Evolutionary conservation across 805 yeast species (phyloP), one percentile per base, ranked within the genome.

Genomic region (Kuraishia piskuri): DNA sequence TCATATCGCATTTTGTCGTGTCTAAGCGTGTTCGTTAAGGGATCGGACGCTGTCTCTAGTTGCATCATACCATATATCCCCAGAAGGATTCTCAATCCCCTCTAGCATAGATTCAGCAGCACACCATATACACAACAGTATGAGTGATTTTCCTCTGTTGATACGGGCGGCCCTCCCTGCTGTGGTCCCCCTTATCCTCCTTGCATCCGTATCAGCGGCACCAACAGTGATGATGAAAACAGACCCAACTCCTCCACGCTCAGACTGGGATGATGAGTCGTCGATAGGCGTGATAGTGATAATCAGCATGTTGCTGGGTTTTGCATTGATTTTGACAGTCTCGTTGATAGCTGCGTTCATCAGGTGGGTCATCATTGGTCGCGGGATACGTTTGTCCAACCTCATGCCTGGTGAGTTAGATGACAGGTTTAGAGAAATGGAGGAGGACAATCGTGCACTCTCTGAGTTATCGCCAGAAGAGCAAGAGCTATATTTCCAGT

Each of bases 401-500:
- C 76, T 75, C 14, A 64, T 70, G 20, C 84, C 88, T 0, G 87
- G 84, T 22, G 74, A 78, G 49, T 74, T 79, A 56, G 90, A 83
- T 58, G 91, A 84, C 58, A 82, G 79, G 44, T 70, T 76, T 48
- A n/a, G 24, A n/a, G 75, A 82, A 46, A 73, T 80, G 46, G 85
- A 81, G 59, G 86, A 84, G 61, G 83, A 78, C 54, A 68, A 76
- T 55, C 73, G 76, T 54, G 83, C 79, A 1, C 78, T 85, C 58
- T 75, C 75, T 44, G 83, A 77, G 54, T 75, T 90, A 14, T 71
- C 87, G 48, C 82, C 84, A 46, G 79, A 82, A 54, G 90, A 88
- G 68, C 84, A 85, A 59, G 85, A 83, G 61, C 66, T 82, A 47
- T 87, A 83, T 59, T 78, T 84, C 60, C 87, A 81, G 60, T 83